Evolutionary conservation across 352 stramenopile species (phyloP).

Genomic region (Pythium aristosporum): DNA sequence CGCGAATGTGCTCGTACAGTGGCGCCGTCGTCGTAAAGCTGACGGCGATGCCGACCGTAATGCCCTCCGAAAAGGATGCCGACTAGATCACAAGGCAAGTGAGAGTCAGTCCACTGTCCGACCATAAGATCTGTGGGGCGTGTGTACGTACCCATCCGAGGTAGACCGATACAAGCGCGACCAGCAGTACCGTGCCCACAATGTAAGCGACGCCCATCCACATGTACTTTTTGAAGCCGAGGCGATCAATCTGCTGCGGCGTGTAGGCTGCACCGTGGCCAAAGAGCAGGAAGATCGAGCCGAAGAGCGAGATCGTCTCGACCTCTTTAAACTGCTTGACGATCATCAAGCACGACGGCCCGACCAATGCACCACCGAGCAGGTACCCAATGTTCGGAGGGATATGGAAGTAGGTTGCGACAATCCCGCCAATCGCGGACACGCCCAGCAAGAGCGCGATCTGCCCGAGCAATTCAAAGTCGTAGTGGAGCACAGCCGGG

Average conservation of each 20-base stretch:
- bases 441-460: conserved; percentile 79
- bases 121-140: too few relatives aligned
- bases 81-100: conserved; percentile 32
- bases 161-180: conserved; percentile 68
- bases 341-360: conserved; percentile 84
- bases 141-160: conserved; percentile 51
- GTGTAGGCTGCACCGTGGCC: conserved; percentile 81
- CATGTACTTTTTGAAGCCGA: conserved; percentile 70
- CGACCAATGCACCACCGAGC: conserved; percentile 87
- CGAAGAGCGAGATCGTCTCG: conserved; percentile 93
- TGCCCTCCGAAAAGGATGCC: conserved; percentile 64
- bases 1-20: conserved; percentile 79
- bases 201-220: conserved; percentile 75
- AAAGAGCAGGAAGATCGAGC: conserved; percentile 93
- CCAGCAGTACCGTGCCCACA: conserved; percentile 58
- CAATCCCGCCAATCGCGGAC: conserved; percentile 87
- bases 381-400: conserved; percentile 91
- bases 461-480: conserved; percentile 84
- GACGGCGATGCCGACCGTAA: conserved; percentile 75
- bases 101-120: background rate
- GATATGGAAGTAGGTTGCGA: conserved; percentile 85
- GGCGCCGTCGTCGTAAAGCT: conserved; percentile 85
- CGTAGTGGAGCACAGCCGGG: conserved; percentile 82
- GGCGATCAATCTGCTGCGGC: conserved; percentile 57
- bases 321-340: conserved; percentile 91